phyloP scores from a whole-genome alignment of 2,329 filamentous ascomycete genomes.

The Ascochyta koolunga region DNA sequence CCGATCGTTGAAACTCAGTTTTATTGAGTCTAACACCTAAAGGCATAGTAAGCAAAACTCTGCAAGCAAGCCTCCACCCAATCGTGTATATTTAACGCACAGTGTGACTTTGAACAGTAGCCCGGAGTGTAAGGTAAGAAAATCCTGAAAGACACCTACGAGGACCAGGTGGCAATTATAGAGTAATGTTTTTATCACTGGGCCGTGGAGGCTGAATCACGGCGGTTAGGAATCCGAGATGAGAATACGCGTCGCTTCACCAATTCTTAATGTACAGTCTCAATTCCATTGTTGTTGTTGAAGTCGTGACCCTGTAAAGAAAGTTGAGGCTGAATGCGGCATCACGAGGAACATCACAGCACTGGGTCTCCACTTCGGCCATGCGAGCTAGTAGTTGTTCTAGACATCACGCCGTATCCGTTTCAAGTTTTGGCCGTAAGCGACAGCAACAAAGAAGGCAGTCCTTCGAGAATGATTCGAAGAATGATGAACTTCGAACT shows the following conservation, averaged over 20 bases:
- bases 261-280: constrained; percentile 14
- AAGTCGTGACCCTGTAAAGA: constrained; percentile 6
- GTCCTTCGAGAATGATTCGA: constrained; percentile 8
- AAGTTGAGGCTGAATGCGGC: constrained; percentile 17
- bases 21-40: constrained; percentile 31
- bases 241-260: background rate
- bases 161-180: background rate
- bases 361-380: background rate
- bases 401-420: constrained; percentile 6
- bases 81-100: constrained; percentile 20
- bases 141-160: constrained; percentile 4
- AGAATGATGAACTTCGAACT: constrained; percentile 9
- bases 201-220: background rate
- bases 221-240: constrained; percentile 5
- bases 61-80: constrained; percentile 30
- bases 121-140: constrained; percentile 7
- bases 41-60: constrained; percentile 31
- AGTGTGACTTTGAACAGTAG: background rate
- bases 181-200: constrained; percentile 5
- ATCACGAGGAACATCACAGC: constrained; percentile 1
- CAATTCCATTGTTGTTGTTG: constrained; percentile 1
- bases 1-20: constrained; percentile 20
- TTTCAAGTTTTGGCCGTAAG: constrained; percentile 12
- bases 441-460: constrained; percentile 9
- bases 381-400: constrained; percentile 13